Conservation (phyloP, 441 rosid genomes). For the Pelargonium fulgidum region DNA sequence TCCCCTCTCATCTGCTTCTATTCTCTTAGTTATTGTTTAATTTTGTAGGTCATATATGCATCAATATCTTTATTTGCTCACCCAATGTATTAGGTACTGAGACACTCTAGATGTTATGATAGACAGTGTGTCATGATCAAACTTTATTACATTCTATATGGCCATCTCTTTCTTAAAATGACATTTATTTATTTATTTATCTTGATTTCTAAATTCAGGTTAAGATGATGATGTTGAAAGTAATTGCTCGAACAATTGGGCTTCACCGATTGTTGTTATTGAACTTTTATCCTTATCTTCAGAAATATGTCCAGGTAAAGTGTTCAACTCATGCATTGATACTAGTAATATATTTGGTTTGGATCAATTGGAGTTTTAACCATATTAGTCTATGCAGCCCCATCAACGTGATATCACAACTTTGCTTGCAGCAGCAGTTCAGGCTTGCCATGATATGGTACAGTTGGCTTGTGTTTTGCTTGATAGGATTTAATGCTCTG, state of each 20-base stretch:
- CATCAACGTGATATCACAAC: slow-evolving; percentile 76
- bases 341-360: background rate
- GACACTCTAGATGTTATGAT: too few relatives aligned
- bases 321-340: slow-evolving; percentile 14
- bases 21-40: background rate
- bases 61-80: too few relatives aligned
- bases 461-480: background rate
- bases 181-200: background rate
- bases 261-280: slow-evolving; percentile 74
- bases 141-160: background rate
- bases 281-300: slow-evolving; percentile 71
- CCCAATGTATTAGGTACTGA: too few relatives aligned
- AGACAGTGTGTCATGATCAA: background rate
- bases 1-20: too few relatives aligned
- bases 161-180: background rate
- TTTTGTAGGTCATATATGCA: background rate
- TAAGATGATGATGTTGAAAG: slow-evolving; percentile 87
- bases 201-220: slow-evolving; percentile 41
- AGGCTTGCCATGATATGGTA: slow-evolving; percentile 92
- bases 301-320: slow-evolving; percentile 72
- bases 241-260: slow-evolving; percentile 84
- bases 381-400: slow-evolving; percentile 48
- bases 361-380: slow-evolving; percentile 11
- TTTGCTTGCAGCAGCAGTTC: slow-evolving; percentile 89
- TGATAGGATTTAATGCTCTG: background rate